Evolutionary conservation across 306 rosid species (phyloP), one percentile per base, ranked within the genome.

Genomic region (Parietaria judaica): DNA sequence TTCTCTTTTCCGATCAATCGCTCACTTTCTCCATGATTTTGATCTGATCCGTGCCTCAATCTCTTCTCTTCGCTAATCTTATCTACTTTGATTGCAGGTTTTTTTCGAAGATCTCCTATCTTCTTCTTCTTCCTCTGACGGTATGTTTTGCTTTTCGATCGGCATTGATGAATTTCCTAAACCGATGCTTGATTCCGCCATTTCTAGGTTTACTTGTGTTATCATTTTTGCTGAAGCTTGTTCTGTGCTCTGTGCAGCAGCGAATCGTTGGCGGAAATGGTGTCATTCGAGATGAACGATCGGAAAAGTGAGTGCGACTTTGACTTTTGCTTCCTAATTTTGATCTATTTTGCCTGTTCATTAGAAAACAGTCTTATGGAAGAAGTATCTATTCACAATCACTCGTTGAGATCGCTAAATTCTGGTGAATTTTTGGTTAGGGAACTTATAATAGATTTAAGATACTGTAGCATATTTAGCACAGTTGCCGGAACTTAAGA

Each of bases 201-300:
- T 5, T 41, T 41, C 9, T 41, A 1, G 45, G 45, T 41, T 41
- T 41, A 5, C 2, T 53, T 53, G 31, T 14, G 36, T 49, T 49
- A 4, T 49, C 10, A 7, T 11, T 49, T 49, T 49, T 49, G 14
- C 53, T 49, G 15, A 49, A 11, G 5, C 10, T 49, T 5, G 4
- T 49, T 49, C 4, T 5, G 1, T 67, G 31, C 56, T 38, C 45
- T 54, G 49, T 75, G 75, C 86, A 81, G 94, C 11, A 56, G 14
- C 48, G 72, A 78, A 66, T 52, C 74, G 51, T 67, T 74, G 37
- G 80, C 53, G 61, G 76, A 67, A 69, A 91, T 88, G 96, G 92
- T 91, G 77, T 80, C 95, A 63, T 87, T 91, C 66, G 98, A 91
- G 80, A 91, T 91, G 98, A 91, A 91, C 74, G 98, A 91, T 73